phyloP scores from a whole-genome alignment of 257 asterid species.

The Nicotiana noctiflora region DNA sequence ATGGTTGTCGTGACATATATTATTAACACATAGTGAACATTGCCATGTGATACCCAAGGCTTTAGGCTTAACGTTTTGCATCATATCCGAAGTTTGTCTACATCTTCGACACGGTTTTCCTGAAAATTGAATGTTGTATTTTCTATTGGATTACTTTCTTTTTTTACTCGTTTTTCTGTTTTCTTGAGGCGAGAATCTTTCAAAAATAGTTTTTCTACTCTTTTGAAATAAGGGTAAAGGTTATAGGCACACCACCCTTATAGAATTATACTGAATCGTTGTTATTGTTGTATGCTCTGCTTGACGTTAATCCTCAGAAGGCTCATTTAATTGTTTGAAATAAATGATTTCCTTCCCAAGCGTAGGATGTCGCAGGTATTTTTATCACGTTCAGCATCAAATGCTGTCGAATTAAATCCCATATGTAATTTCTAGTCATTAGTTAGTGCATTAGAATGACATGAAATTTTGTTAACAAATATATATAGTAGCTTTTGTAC shows the following conservation, averaged over 20 bases:
- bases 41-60: neutral
- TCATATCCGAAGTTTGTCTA: neutral
- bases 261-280: no score
- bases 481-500: no score
- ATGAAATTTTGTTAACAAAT: no score
- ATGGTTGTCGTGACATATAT: neutral
- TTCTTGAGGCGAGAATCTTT: no score
- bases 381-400: no score
- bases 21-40: neutral
- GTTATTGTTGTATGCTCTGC: neutral
- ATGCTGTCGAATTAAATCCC: no score
- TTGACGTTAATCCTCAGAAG: neutral
- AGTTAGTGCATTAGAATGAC: neutral
- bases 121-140: neutral
- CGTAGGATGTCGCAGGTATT: neutral
- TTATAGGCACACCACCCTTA: no score
- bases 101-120: neutral
- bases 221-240: no score
- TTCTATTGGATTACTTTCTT: neutral
- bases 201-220: no score
- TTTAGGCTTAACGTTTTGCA: neutral
- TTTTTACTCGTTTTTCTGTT: no score
- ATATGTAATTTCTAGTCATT: neutral
- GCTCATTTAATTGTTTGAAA: neutral
- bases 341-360: neutral